Conservation (phyloP, 2,329 filamentous ascomycete species). For the Thelonectria olida region DNA sequence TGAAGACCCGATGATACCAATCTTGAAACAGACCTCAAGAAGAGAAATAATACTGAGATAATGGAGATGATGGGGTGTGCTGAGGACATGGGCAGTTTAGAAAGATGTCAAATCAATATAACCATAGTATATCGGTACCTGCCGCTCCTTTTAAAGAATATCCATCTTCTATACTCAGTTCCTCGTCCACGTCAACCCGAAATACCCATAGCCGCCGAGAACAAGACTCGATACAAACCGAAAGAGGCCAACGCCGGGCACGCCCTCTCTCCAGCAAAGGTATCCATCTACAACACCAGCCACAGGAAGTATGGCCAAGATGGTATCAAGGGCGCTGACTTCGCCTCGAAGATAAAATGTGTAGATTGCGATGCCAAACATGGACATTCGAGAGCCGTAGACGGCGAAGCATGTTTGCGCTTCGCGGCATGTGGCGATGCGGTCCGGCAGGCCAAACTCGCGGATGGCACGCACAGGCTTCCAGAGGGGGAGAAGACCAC, state of each 20-base stretch:
- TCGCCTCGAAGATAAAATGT: conserved; percentile 34
- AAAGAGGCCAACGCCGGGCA: conserved; percentile 19
- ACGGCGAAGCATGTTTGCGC: conserved; percentile 43
- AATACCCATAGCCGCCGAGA: conserved; percentile 28
- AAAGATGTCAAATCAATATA: too few relatives aligned
- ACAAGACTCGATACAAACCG: conserved; percentile 22
- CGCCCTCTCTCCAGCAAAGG: conserved; percentile 37
- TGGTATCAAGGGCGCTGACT: conserved; percentile 30
- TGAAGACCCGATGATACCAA: background rate
- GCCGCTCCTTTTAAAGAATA: too few relatives aligned
- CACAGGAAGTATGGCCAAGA: conserved; percentile 29
- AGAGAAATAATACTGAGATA: background rate
- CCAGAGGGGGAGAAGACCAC: conserved; percentile 46
- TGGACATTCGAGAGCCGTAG: conserved; percentile 33
- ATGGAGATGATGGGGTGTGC: too few relatives aligned
- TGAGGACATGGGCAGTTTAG: too few relatives aligned
- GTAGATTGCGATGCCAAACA: conserved; percentile 34
- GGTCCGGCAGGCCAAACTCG: conserved; percentile 45
- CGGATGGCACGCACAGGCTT: conserved; percentile 43
- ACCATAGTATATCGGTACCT: too few relatives aligned
- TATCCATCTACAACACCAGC: conserved; percentile 35
- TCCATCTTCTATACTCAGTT: too few relatives aligned
- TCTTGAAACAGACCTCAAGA: background rate
- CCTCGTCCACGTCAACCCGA: conserved; percentile 28
- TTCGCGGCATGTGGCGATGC: conserved; percentile 40